Evolutionary conservation across 306 rosid species (phyloP).

Genomic region (Vicia villosa): DNA sequence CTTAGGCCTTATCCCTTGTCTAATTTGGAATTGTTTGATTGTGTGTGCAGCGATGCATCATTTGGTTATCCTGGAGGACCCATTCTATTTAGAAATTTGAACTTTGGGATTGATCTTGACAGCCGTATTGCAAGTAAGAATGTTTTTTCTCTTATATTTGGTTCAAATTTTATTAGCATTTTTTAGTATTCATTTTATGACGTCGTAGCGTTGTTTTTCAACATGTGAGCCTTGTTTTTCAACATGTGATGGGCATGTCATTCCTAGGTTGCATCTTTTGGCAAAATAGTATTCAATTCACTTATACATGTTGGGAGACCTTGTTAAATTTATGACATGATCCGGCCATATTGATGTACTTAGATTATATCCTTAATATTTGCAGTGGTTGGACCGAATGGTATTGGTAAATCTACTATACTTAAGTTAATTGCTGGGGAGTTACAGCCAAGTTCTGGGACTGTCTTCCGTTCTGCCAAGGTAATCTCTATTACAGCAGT

Average conservation of each 20-base stretch:
- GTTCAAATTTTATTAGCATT: conserved; percentile 25
- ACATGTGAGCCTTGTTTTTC: conserved; percentile 9
- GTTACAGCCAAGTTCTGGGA: conserved; percentile 93
- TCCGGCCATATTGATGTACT: conserved; percentile 27
- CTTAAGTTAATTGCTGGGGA: conserved; percentile 98
- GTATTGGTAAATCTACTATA: conserved; percentile 98
- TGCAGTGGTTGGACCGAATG: conserved; percentile 99
- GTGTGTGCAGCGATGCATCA: conserved; percentile 87
- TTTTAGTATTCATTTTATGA: conserved; percentile 17
- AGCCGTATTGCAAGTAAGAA: conserved; percentile 97
- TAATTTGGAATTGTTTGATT: conserved; percentile 17
- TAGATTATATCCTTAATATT: conserved; percentile 38
- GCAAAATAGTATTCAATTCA: conserved; percentile 20
- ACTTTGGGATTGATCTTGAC: conserved; percentile 97
- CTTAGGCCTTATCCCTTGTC: conserved; percentile 15
- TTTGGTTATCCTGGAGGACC: conserved; percentile 99
- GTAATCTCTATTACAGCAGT: conserved; percentile 44
- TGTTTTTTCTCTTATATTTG: background rate
- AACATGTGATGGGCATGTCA: conserved; percentile 21
- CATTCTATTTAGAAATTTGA: conserved; percentile 79
- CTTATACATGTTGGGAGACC: conserved; percentile 10
- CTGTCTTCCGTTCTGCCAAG: conserved; percentile 98
- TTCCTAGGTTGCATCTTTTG: conserved; percentile 33
- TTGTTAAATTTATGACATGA: conserved; percentile 23
- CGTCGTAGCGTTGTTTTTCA: background rate